phyloP scores from a whole-genome alignment of 208 protist genomes.

The Acanthamoeba sp. region DNA sequence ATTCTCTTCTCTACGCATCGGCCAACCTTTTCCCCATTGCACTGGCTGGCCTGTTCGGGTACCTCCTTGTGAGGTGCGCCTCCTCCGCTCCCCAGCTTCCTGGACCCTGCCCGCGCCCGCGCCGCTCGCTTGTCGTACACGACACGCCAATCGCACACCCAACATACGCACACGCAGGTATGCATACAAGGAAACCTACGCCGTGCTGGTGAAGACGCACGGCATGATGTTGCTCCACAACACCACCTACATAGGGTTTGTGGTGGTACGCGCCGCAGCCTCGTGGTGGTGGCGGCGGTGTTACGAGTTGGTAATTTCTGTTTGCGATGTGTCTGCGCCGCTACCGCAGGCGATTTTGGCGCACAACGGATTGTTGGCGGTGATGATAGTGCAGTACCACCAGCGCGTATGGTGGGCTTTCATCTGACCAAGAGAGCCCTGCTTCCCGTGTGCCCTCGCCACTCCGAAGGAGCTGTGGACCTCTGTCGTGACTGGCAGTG shows the following conservation, averaged over 20 bases:
- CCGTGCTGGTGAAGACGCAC: slow-evolving; percentile 35
- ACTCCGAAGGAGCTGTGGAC: no score
- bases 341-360: slow-evolving; percentile 53
- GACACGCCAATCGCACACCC: no score
- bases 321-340: not conserved
- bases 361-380: slow-evolving; percentile 69
- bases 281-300: no score
- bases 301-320: no score
- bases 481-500: no score
- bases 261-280: not conserved
- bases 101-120: not conserved
- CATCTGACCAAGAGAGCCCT: no score
- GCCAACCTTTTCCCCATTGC: slow-evolving; percentile 51
- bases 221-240: slow-evolving; percentile 67
- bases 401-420: slow-evolving; percentile 68
- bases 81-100: not conserved
- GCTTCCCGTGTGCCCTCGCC: no score
- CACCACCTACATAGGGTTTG: slow-evolving; percentile 67
- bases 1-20: slow-evolving; percentile 48
- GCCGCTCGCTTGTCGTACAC: not conserved
- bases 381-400: slow-evolving; percentile 67
- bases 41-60: not conserved
- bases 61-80: not conserved
- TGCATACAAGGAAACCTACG: slow-evolving; percentile 67
- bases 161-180: no score